These are phyloP conservation scores for Obba rivulosa DNA, from an alignment of 768 basidiomycete species.

Conservation along the genomic window DNA sequence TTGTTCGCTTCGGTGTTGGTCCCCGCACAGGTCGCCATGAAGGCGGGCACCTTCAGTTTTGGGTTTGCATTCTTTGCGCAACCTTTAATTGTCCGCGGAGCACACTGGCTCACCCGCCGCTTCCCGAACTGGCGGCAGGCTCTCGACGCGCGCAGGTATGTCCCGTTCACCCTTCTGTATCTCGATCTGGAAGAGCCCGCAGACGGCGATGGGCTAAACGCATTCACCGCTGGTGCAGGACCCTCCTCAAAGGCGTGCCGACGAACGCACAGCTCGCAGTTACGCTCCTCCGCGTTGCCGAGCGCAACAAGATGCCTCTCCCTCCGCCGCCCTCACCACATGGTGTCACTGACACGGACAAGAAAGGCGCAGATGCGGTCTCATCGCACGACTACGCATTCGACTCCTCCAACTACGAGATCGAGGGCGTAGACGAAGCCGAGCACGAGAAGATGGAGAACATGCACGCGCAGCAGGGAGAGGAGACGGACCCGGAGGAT, in stretches of 20 bases:
- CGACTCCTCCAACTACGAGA: conserved; percentile 31
- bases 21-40: conserved; percentile 24
- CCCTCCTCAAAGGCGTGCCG: conserved; percentile 35
- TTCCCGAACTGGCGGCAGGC: conserved; percentile 33
- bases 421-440: conserved; percentile 28
- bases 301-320: conserved; percentile 31
- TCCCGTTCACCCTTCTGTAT: not conserved
- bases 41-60: conserved; percentile 23
- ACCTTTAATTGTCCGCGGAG: conserved; percentile 27
- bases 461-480: conserved; percentile 35
- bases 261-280: conserved; percentile 40
- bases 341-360: not conserved
- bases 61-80: conserved; percentile 38
- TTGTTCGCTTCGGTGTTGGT: conserved; percentile 25
- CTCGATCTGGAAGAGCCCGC: not conserved
- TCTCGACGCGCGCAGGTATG: conserved; percentile 32
- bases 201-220: not conserved
- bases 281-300: conserved; percentile 36
- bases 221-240: conserved; percentile 12
- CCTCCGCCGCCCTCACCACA: conserved; percentile 29
- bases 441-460: conserved; percentile 42
- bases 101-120: conserved; percentile 25
- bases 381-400: conserved; percentile 13
- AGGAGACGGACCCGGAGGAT: conserved; percentile 23
- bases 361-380: conserved; percentile 10